A percentile compares a stretch with the other conserved stretches of the same genome.
These are phyloP conservation scores for Eustoma russellianum DNA, from an alignment of 257 asterid genomes.

Conservation along the genomic window DNA sequence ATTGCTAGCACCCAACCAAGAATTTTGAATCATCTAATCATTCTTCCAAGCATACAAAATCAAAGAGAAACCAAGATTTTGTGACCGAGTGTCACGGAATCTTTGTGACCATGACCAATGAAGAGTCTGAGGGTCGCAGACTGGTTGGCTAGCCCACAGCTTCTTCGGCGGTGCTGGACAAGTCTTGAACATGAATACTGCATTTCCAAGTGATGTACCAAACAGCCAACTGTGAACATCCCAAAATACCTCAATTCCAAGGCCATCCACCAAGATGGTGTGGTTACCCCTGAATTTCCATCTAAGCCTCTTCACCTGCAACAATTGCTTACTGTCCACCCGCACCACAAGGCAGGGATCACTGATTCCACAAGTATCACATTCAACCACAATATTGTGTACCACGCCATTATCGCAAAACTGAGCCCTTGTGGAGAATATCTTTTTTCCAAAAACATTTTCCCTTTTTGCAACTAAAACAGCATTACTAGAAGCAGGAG, in stretches of 20 bases:
- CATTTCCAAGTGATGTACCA: conserved; percentile 22
- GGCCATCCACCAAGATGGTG: conserved; percentile 34
- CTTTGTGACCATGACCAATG: conserved; percentile 36
- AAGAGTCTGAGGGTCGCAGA: conserved; percentile 23
- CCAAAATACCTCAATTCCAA: conserved; percentile 34
- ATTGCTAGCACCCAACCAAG: conserved; percentile 24
- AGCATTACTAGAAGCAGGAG: conserved; percentile 22
- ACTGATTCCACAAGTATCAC: conserved; percentile 26
- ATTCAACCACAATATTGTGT: conserved; percentile 35
- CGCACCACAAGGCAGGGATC: conserved; percentile 33
- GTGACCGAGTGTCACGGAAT: conserved; percentile 26
- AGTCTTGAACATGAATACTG: conserved; percentile 43
- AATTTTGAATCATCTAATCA: conserved; percentile 26
- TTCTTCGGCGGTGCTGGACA: conserved; percentile 27
- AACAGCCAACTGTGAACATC: conserved; percentile 46
- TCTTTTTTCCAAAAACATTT: conserved; percentile 35
- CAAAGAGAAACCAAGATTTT: conserved; percentile 32
- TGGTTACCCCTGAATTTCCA: conserved; percentile 49
- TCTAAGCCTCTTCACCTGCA: conserved; percentile 35
- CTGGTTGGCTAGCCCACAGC: conserved; percentile 34
- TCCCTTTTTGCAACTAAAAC: conserved; percentile 32
- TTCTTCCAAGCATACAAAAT: conserved; percentile 40
- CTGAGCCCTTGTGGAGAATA: conserved; percentile 25
- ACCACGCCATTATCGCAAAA: conserved; percentile 24
- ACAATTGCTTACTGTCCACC: conserved; percentile 28